Percentiles rank a stretch among this genome's conserved stretches.
phyloP scores from a whole-genome alignment of 352 stramenopile genomes.

The Globisporangium yorkense region DNA sequence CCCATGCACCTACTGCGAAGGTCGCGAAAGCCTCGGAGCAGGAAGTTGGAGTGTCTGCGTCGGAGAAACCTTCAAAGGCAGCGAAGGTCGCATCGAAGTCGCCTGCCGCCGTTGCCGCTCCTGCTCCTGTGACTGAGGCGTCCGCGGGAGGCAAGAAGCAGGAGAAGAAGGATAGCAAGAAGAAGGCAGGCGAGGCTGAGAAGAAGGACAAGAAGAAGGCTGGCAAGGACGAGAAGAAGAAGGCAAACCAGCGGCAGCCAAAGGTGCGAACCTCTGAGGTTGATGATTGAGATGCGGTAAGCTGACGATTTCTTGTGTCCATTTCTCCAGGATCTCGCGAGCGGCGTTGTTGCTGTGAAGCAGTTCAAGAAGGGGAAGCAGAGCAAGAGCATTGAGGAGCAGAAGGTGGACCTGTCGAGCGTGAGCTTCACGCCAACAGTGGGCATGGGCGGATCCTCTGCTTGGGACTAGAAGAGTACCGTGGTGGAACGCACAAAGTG shows the following conservation, averaged over 20 bases:
- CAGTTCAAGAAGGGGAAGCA: constrained; percentile 71
- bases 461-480: constrained; percentile 37
- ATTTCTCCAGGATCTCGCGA: constrained; percentile 42
- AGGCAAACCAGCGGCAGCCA: constrained; percentile 26
- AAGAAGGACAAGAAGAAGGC: too few relatives aligned
- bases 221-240: constrained; percentile 18
- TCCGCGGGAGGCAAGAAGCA: constrained; percentile 7
- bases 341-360: constrained; percentile 70
- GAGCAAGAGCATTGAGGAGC: constrained; percentile 19
- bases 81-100: too few relatives aligned
- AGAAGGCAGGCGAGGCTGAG: too few relatives aligned
- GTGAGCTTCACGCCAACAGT: constrained; percentile 61
- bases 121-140: neutral
- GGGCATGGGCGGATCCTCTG: constrained; percentile 59
- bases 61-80: too few relatives aligned
- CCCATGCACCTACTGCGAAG: neutral
- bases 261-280: constrained; percentile 18
- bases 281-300: neutral
- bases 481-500: too few relatives aligned
- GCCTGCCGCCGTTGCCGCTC: neutral
- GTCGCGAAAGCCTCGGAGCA: neutral
- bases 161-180: constrained; percentile 19
- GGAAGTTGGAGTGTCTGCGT: neutral
- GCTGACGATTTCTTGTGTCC: constrained; percentile 1
- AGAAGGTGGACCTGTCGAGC: constrained; percentile 47